Conservation (phyloP, 257 asterid species). For the Solanum rostratum region DNA sequence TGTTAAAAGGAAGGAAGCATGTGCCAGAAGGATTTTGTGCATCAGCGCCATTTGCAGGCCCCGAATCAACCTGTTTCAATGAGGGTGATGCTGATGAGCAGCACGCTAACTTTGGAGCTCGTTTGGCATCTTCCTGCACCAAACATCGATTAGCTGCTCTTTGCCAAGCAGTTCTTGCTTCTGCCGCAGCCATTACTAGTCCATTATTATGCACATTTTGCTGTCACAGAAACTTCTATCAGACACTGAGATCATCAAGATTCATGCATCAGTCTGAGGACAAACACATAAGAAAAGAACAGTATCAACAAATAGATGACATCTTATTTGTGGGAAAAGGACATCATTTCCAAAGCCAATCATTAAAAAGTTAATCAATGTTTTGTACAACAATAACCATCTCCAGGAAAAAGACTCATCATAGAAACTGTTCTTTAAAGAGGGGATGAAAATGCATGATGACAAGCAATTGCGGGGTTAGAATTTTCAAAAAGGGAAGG, state of each 20-base stretch:
- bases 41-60: constrained; percentile 14
- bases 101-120: constrained; percentile 88
- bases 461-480: background rate
- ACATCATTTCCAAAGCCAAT: background rate
- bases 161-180: constrained; percentile 84
- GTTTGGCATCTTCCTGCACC: constrained; percentile 86
- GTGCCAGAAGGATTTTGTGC: constrained; percentile 28
- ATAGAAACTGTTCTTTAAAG: background rate
- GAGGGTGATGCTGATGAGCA: constrained; percentile 47
- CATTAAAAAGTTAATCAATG: background rate
- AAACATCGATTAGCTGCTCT: constrained; percentile 78
- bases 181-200: constrained; percentile 59
- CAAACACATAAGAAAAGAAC: background rate
- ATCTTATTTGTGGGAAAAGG: background rate
- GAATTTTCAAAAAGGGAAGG: background rate
- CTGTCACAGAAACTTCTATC: background rate
- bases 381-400: background rate
- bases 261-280: background rate
- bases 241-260: background rate
- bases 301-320: background rate
- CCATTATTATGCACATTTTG: constrained; percentile 24
- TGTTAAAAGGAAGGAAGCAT: constrained; percentile 25
- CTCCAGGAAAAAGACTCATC: background rate
- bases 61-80: constrained; percentile 28
- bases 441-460: background rate